These are phyloP conservation scores for Sphagnum contortum DNA, from an alignment of 225 moss, liverwort and hornwort species.

Conservation along the genomic window DNA sequence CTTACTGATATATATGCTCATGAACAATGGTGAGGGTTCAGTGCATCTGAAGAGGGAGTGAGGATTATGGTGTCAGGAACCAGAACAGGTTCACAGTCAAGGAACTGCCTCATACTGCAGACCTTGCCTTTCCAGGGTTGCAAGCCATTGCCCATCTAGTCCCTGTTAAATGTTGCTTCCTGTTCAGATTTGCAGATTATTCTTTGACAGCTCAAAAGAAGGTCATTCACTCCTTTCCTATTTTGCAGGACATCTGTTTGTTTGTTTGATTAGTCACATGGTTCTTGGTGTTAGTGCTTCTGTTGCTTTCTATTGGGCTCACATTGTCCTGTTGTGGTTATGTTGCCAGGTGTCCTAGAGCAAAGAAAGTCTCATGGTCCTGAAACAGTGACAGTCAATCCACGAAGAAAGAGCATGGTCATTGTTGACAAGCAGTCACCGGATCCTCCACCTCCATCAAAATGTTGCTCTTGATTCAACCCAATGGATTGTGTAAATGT, in stretches of 20 bases:
- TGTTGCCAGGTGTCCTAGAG: constrained; percentile 43
- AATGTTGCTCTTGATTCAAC: constrained; percentile 57
- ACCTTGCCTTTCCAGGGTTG: too few species aligned
- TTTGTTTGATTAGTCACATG: neutral
- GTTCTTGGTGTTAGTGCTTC: neutral
- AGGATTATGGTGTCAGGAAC: too few species aligned
- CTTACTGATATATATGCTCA: neutral
- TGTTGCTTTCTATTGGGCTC: neutral
- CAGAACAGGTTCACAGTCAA: too few species aligned
- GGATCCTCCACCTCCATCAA: constrained; percentile 52
- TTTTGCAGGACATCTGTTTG: too few species aligned
- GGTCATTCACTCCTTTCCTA: too few species aligned
- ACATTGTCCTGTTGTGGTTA: neutral
- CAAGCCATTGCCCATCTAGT: neutral
- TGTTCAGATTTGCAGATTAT: neutral
- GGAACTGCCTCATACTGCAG: too few species aligned
- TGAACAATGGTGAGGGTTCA: neutral
- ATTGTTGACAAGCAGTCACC: constrained; percentile 60
- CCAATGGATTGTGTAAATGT: too few species aligned
- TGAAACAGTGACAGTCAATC: constrained; percentile 22
- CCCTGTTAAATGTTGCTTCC: neutral
- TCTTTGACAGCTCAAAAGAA: too few species aligned
- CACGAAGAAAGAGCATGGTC: constrained; percentile 61
- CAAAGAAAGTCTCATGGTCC: constrained; percentile 32
- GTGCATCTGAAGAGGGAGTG: too few species aligned